These are phyloP conservation scores for Tulasnella sp. DNA, from an alignment of 768 basidiomycete genomes.

Conservation along the genomic window DNA sequence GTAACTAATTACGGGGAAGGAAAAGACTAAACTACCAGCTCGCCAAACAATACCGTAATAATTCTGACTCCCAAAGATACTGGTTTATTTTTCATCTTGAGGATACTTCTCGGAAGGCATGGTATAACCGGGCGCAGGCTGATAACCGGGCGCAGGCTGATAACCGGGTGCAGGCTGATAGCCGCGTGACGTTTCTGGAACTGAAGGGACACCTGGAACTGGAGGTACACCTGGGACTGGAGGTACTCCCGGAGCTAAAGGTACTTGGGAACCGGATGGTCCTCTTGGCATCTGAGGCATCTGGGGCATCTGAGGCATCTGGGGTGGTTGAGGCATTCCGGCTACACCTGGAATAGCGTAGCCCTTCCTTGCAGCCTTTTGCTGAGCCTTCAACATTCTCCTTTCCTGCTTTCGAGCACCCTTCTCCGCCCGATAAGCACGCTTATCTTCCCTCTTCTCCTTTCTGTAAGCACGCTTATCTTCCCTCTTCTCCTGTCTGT, in stretches of 20 bases:
- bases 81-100: too few relatives aligned
- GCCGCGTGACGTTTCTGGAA: background rate
- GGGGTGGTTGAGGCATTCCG: background rate
- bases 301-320: slow-evolving; percentile 1
- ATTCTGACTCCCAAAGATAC: too few relatives aligned
- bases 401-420: background rate
- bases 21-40: too few relatives aligned
- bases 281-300: background rate
- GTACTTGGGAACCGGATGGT: too few relatives aligned
- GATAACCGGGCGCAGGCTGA: background rate
- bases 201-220: too few relatives aligned
- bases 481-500: slow-evolving; percentile 4
- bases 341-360: background rate
- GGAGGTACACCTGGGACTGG: too few relatives aligned
- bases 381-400: slow-evolving; percentile 2
- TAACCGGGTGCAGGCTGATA: background rate
- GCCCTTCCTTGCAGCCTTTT: background rate
- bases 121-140: background rate
- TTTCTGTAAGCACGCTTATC: background rate
- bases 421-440: background rate
- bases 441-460: slow-evolving; percentile 2
- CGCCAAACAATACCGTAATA: too few relatives aligned
- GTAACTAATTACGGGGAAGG: too few relatives aligned
- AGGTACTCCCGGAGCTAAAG: too few relatives aligned
- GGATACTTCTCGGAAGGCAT: background rate